Percentiles rank a stretch among this genome's conserved stretches.
phyloP scores from a whole-genome alignment of 2,329 filamentous ascomycete genomes.

The Penicillium nordicum region DNA sequence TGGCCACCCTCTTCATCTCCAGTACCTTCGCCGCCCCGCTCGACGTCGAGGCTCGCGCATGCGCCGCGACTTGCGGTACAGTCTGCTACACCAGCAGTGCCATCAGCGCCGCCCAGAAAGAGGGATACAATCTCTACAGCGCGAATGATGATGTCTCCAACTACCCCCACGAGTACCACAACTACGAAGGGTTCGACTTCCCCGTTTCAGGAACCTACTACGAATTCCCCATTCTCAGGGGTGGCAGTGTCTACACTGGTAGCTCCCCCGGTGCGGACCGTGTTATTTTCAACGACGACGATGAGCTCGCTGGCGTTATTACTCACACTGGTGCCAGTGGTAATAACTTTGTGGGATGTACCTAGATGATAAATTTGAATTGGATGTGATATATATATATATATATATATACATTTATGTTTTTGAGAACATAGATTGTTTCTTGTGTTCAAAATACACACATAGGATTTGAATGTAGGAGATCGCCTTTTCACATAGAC shows the following conservation, averaged over 20 bases:
- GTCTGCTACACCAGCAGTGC: conserved; percentile 51
- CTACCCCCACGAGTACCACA: conserved; percentile 61
- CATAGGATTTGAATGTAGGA: conserved; percentile 12
- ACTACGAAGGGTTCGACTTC: conserved; percentile 63
- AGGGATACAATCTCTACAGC: conserved; percentile 52
- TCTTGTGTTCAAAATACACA: not conserved
- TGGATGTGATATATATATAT: conserved; percentile 37
- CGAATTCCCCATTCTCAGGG: conserved; percentile 59
- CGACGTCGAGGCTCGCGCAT: conserved; percentile 39
- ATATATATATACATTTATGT: conserved; percentile 21
- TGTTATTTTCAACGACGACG: conserved; percentile 58
- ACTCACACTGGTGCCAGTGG: conserved; percentile 68
- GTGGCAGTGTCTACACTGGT: conserved; percentile 52
- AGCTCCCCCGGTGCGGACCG: conserved; percentile 65
- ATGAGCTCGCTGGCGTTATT: conserved; percentile 60
- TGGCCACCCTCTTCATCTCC: conserved; percentile 24
- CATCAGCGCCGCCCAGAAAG: conserved; percentile 50
- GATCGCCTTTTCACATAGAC: conserved; percentile 18
- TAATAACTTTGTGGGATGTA: conserved; percentile 65
- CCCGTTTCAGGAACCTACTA: conserved; percentile 56
- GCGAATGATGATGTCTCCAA: conserved; percentile 35
- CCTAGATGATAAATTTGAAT: conserved; percentile 5
- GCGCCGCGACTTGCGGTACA: conserved; percentile 54
- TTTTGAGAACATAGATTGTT: not conserved
- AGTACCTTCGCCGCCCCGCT: conserved; percentile 27